Evolutionary conservation across 2,329 filamentous ascomycete species (phyloP).

Genomic region (Achaetomium macrosporum): DNA sequence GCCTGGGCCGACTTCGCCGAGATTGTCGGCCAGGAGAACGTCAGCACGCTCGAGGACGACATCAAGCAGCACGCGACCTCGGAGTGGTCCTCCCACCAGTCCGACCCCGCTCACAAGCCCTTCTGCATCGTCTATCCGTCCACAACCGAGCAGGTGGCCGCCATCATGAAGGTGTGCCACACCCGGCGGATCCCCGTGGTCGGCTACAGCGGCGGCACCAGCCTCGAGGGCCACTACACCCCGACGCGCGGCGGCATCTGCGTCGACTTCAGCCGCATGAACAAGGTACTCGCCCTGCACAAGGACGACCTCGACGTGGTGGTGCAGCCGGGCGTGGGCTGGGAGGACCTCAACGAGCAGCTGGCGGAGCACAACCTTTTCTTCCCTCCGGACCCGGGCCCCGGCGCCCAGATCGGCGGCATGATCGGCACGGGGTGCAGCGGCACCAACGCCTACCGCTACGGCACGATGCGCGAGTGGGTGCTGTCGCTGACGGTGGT

Average conservation of each 20-base stretch:
- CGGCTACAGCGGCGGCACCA: constrained; percentile 81
- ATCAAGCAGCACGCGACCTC: constrained; percentile 53
- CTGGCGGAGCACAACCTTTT: constrained; percentile 70
- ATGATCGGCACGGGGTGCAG: constrained; percentile 70
- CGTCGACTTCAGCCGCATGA: constrained; percentile 81
- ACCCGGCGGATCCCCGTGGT: constrained; percentile 75
- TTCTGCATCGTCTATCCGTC: constrained; percentile 72
- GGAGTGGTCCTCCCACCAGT: constrained; percentile 57
- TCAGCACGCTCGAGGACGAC: constrained; percentile 54
- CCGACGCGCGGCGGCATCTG: constrained; percentile 78
- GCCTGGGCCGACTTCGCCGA: constrained; percentile 64
- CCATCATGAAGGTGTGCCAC: constrained; percentile 85
- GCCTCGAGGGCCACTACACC: constrained; percentile 82
- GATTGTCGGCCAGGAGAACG: constrained; percentile 58
- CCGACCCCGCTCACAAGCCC: constrained; percentile 43
- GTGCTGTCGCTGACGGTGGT: constrained; percentile 82
- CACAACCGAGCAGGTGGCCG: constrained; percentile 76
- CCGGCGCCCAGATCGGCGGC: constrained; percentile 86
- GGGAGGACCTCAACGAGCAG: constrained; percentile 78
- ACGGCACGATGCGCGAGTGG: constrained; percentile 94
- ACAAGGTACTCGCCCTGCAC: constrained; percentile 71
- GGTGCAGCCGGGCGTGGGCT: constrained; percentile 76
- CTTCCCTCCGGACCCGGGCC: constrained; percentile 87
- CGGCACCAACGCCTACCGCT: constrained; percentile 86
- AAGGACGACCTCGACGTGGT: constrained; percentile 71